A percentile compares a stretch with the other conserved stretches of the same genome.
Conservation (phyloP, 768 basidiomycete genomes). For the Kwoniella dendrophila region DNA sequence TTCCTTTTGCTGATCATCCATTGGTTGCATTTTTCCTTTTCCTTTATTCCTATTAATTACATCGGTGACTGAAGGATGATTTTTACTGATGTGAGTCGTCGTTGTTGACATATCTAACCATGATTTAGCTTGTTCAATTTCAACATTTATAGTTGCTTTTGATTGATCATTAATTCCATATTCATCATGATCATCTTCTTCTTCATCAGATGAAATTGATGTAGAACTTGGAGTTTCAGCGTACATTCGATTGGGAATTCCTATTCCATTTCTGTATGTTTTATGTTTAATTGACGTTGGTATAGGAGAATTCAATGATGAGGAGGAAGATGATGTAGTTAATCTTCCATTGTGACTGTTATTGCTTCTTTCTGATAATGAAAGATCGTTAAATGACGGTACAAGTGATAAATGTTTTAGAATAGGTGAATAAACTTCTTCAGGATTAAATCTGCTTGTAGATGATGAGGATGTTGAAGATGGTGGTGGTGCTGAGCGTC, state of each 20-base stretch:
- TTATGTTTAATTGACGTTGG: neutral
- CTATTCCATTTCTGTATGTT: neutral
- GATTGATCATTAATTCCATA: too few species aligned
- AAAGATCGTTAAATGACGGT: neutral
- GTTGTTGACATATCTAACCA: constrained; percentile 18
- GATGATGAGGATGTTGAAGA: too few species aligned
- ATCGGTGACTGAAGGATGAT: too few species aligned
- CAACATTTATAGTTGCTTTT: constrained; percentile 1
- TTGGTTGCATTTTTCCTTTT: constrained; percentile 19
- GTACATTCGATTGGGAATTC: constrained; percentile 1
- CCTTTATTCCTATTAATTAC: constrained; percentile 59
- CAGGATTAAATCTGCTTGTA: too few species aligned
- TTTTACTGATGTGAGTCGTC: neutral
- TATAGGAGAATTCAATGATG: neutral
- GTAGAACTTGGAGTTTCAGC: constrained; percentile 35
- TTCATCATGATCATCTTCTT: constrained; percentile 22
- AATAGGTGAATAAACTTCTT: constrained; percentile 12
- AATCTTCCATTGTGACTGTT: too few species aligned
- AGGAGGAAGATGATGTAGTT: too few species aligned
- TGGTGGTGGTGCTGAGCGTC: too few species aligned
- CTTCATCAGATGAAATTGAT: constrained; percentile 34
- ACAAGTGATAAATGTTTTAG: constrained; percentile 10
- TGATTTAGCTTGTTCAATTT: constrained; percentile 21
- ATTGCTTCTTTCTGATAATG: neutral
- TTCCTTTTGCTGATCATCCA: constrained; percentile 1